phyloP scores from a whole-genome alignment of 306 rosid species.

The Echinosophora koreensis region DNA sequence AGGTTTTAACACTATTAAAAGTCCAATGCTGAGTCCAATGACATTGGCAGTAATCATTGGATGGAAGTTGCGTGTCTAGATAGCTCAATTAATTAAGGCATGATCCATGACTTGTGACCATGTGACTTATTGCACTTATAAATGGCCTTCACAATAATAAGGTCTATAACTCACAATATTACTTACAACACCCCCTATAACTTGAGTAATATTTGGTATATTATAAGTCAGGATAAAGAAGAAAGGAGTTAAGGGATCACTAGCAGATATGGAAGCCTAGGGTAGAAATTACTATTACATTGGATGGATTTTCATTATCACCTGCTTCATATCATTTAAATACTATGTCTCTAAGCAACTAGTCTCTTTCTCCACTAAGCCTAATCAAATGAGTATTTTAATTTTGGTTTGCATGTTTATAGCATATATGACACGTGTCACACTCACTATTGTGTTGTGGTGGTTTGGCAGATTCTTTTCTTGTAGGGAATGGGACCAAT shows the following conservation, averaged over 20 bases:
- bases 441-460: neutral
- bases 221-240: neutral
- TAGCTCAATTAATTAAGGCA: neutral
- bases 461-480: neutral
- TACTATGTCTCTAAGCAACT: neutral
- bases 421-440: conserved; percentile 1
- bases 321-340: neutral
- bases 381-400: conserved; percentile 7
- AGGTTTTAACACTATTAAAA: too few species aligned
- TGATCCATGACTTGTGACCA: neutral
- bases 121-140: neutral
- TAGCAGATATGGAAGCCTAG: neutral
- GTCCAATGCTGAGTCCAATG: neutral
- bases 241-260: neutral
- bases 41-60: neutral
- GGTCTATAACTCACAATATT: neutral
- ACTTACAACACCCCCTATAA: too few species aligned
- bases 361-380: neutral
- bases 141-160: neutral
- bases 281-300: neutral
- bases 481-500: conserved; percentile 30
- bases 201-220: neutral
- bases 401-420: conserved; percentile 22
- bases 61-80: neutral
- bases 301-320: neutral